Percentiles rank a stretch among this genome's conserved stretches.
These are phyloP conservation scores for Pleurotus salmoneostramineus DNA, from an alignment of 768 basidiomycete genomes.

Conservation along the genomic window DNA sequence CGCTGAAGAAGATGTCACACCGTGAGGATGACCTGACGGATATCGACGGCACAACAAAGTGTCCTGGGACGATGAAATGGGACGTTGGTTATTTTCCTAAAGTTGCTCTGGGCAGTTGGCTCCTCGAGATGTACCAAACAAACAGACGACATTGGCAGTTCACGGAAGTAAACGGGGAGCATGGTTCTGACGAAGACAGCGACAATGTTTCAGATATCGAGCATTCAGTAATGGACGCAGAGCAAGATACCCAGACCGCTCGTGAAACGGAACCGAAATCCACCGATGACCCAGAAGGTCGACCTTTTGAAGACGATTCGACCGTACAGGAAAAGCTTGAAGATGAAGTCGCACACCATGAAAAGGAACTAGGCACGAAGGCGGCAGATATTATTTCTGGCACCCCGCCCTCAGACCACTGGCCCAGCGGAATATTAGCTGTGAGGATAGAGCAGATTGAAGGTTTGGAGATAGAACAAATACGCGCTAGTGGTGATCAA, in stretches of 20 bases:
- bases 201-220: neutral
- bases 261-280: slow-evolving; percentile 9
- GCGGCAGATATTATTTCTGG: slow-evolving; percentile 34
- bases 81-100: slow-evolving; percentile 52
- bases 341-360: slow-evolving; percentile 14
- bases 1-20: slow-evolving; percentile 42
- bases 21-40: slow-evolving; percentile 43
- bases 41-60: slow-evolving; percentile 19
- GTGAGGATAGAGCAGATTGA: slow-evolving; percentile 64
- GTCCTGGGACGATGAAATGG: slow-evolving; percentile 39
- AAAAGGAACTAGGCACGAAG: slow-evolving; percentile 29
- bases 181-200: neutral
- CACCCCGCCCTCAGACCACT: slow-evolving; percentile 54
- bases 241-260: neutral
- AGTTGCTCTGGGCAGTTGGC: slow-evolving; percentile 27
- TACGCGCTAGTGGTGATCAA: slow-evolving; percentile 39
- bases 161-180: neutral
- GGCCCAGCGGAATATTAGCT: slow-evolving; percentile 64
- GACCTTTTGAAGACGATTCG: slow-evolving; percentile 17
- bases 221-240: neutral
- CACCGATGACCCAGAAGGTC: too few species aligned
- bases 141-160: neutral
- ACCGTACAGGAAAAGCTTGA: slow-evolving; percentile 26
- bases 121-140: neutral
- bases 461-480: slow-evolving; percentile 57